Evolutionary conservation across 306 rosid species (phyloP).

Genomic region (Dryas octopetala): DNA sequence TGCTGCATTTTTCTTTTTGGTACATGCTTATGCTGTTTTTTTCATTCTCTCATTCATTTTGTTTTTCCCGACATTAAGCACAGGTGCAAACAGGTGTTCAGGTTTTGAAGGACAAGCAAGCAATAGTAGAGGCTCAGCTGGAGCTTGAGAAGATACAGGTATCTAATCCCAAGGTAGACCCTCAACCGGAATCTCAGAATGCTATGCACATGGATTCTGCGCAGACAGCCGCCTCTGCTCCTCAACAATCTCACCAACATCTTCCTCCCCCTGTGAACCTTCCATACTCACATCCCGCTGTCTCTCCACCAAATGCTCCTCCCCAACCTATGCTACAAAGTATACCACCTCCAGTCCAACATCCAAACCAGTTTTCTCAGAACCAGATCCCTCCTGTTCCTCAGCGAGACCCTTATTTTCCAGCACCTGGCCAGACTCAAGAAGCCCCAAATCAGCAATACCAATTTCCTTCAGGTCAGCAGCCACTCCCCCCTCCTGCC

Average conservation of each 20-base stretch:
- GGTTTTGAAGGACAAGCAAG: slow-evolving; percentile 69
- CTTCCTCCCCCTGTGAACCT: slow-evolving; percentile 45
- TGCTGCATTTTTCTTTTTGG: too few species aligned
- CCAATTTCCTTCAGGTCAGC: slow-evolving; percentile 60
- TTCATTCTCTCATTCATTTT: background rate
- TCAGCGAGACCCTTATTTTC: slow-evolving; percentile 67
- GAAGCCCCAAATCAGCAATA: slow-evolving; percentile 65
- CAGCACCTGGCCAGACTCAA: slow-evolving; percentile 57
- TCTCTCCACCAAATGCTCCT: slow-evolving; percentile 70
- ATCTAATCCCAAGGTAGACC: slow-evolving; percentile 42
- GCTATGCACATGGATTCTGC: slow-evolving; percentile 35
- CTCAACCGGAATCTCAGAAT: slow-evolving; percentile 41
- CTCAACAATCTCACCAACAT: slow-evolving; percentile 61
- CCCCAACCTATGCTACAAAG: slow-evolving; percentile 50
- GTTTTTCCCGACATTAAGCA: slow-evolving; percentile 7
- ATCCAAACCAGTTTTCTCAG: slow-evolving; percentile 60
- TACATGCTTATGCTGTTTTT: too few species aligned
- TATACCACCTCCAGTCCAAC: slow-evolving; percentile 51
- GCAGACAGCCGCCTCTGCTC: slow-evolving; percentile 54
- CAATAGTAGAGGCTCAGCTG: slow-evolving; percentile 57
- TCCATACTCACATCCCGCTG: slow-evolving; percentile 48
- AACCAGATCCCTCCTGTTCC: slow-evolving; percentile 57
- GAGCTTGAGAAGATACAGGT: slow-evolving; percentile 58
- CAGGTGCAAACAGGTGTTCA: slow-evolving; percentile 83
- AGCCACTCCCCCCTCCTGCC: slow-evolving; percentile 45